Evolutionary conservation across 768 basidiomycete species (phyloP), one percentile per base, ranked within the genome.

Genomic region (Pleurotus eryngii): DNA sequence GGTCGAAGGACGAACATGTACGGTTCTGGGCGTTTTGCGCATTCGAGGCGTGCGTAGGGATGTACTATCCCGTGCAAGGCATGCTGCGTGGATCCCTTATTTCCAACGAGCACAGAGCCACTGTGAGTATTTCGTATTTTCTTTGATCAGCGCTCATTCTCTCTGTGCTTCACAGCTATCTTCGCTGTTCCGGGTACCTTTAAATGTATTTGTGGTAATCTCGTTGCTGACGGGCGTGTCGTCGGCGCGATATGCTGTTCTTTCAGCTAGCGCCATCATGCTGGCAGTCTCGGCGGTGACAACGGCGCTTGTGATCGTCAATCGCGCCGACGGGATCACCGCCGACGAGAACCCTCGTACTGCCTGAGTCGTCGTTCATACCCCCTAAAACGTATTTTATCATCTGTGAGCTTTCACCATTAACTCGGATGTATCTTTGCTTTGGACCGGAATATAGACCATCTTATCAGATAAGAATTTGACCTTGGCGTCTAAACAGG

Each of bases 1-100:
- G 69, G 9, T 77, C 74, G 6, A 58, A 62, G 11, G 71, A 70
- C 57, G 82, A 84, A 57, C 74, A 76, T 37, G 59, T 75, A 17
- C 79, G 87, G 3, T 90, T 89, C 63, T 88, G 81, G 80, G 81
- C 86, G 12, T 90, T 90, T 63, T 89, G 89, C 61, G 71, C 78
- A 12, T 90, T 89, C 59, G 88, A 90, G 67, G 85, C 81, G 14
- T 89, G 86, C 65, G 89, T 90, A 5, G 88, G 88, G 46, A 81
- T 87, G 82, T 90, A 90, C 64, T 90, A 90, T 64, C 88, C 88
- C 20, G 81, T 89, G 27, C 88, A 90, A 57, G 88, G 88, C 26
- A 89, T 87, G 78, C 70, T 90, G 18, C 78, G 85, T 40, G 86
- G 87, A 20, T 75, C 77, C 1, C 67, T 90, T 54, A 84, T 90